Evolutionary conservation across 306 rosid species (phyloP), one percentile per base, ranked within the genome.

Genomic region (Inga oerstediana): DNA sequence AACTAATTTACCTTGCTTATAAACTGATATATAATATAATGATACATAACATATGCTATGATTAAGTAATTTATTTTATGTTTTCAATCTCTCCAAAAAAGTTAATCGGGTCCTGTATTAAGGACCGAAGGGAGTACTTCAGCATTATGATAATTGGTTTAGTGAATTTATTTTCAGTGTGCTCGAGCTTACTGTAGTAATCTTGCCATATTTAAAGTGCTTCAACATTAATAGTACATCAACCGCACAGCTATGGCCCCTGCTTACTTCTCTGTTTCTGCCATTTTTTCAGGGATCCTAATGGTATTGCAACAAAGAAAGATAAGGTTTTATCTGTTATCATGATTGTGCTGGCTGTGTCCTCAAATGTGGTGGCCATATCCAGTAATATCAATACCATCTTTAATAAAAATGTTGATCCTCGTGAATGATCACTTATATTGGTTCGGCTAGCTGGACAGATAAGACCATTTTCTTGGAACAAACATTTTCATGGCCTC

Each of bases 321-420:
- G 97, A 94, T 86, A 94, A 90, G 89, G 81, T 90, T 76, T 87
- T 91, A 83, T 86, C 96, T 4, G 9, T 90, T 44, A 78, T 90
- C 37, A 94, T 91, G 98, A 92, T 94, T 83, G 88, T 81, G 76
- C 89, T 92, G 34, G 98, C 97, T n/a, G 94, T 92, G 61, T 89
- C 79, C 72, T 78, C 93, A 34, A 92, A 92, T 72, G 27, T 71
- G 72, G 85, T 90, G 78, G 96, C 92, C 22, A 84, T 92, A 79
- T 92, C 89, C 85, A 90, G 91, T 69, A 85, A 92, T 35, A 87
- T 81, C 24, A 65, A 65, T 22, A 65, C 91, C 75, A 49, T 88
- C 77, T 81, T 87, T 27, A 74, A 64, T 71, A 81, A 83, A 72
- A 72, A 61, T 10, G 80, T 45, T 69, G 34, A 76, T 79, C 27